phyloP scores from a whole-genome alignment of 1,284 basidiomycete species.

The Fomitopsis schrenkii region DNA sequence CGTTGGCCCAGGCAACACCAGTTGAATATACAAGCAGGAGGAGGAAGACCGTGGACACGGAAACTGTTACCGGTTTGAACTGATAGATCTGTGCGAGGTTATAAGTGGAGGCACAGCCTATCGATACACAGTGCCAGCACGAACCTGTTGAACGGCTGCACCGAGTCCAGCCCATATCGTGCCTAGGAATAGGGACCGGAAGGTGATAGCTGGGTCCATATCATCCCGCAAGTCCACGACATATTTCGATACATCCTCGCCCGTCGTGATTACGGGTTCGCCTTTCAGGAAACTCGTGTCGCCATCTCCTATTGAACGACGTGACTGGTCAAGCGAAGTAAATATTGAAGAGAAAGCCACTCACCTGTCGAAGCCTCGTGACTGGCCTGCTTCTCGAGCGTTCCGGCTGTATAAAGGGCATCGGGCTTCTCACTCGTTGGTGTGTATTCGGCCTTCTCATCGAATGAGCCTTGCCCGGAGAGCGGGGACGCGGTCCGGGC shows the following conservation, averaged over 20 bases:
- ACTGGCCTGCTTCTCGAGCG: not conserved
- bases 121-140: conserved; percentile 7
- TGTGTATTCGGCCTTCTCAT: not conserved
- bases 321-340: not conserved
- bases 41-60: conserved; percentile 55
- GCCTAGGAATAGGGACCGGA: conserved; percentile 54
- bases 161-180: conserved; percentile 53
- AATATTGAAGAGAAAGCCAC: not conserved
- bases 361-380: not conserved
- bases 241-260: conserved; percentile 55
- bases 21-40: conserved; percentile 53
- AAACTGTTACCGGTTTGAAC: conserved; percentile 56
- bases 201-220: conserved; percentile 52
- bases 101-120: not conserved
- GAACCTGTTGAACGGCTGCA: conserved; percentile 45
- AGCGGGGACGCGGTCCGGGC: not conserved
- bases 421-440: not conserved
- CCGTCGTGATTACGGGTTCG: conserved; percentile 50
- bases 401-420: not conserved
- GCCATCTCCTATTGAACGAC: conserved; percentile 14
- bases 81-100: conserved; percentile 42
- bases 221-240: conserved; percentile 62
- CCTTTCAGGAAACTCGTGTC: conserved; percentile 42
- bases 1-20: conserved; percentile 48
- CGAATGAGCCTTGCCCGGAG: not conserved